phyloP scores from a whole-genome alignment of 2,329 filamentous ascomycete species.

The Cladosporium sp. region DNA sequence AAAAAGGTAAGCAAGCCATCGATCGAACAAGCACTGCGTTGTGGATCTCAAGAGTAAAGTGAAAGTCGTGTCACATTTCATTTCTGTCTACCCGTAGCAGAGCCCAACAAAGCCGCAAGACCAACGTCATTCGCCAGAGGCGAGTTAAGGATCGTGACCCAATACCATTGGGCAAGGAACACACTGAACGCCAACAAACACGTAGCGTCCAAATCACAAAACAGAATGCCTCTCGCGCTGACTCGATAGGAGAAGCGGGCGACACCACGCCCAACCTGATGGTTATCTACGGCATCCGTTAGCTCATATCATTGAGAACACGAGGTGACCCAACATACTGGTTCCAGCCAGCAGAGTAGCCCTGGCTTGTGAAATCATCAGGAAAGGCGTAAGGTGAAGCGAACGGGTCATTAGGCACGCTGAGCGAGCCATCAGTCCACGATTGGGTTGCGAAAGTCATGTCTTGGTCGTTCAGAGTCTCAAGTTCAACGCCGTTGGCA shows the following conservation, averaged over 20 bases:
- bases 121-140: neutral
- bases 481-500: conserved; percentile 15
- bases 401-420: conserved; percentile 26
- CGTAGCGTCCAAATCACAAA: neutral
- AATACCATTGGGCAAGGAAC: too few relatives aligned
- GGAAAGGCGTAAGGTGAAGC: conserved; percentile 23
- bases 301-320: neutral
- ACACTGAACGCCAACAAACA: neutral
- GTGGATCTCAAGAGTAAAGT: too few relatives aligned
- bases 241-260: neutral
- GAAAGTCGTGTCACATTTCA: too few relatives aligned
- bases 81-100: too few relatives aligned
- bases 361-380: conserved; percentile 23
- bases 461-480: conserved; percentile 15
- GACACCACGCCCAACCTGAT: conserved; percentile 9
- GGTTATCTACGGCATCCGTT: neutral
- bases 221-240: neutral
- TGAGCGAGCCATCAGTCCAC: conserved; percentile 30
- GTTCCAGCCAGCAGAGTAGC: conserved; percentile 21
- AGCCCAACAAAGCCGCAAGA: too few relatives aligned
- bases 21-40: too few relatives aligned
- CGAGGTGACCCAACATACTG: conserved; percentile 17
- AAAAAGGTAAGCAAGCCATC: neutral
- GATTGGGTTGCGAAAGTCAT: conserved; percentile 24
- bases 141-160: too few relatives aligned